These are phyloP conservation scores for Pinus tabuliformis DNA, from an alignment of 75 land plant genomes.

Conservation along the genomic window DNA sequence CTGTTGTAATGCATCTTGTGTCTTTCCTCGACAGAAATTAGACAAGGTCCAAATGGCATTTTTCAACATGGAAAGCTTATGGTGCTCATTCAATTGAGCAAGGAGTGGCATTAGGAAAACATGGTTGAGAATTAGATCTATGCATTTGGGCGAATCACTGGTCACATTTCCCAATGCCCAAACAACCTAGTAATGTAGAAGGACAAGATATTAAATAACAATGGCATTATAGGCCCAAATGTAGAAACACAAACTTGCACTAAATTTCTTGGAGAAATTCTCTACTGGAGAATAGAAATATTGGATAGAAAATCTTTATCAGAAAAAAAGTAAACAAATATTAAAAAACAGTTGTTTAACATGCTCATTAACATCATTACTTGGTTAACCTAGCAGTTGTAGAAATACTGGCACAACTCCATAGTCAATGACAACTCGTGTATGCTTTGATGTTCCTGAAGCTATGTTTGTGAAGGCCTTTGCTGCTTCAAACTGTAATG, in stretches of 20 bases:
- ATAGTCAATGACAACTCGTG: conserved; percentile 64
- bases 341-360: conserved; percentile 15
- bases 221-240: neutral
- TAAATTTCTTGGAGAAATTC: too few relatives aligned
- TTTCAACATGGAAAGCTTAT: conserved; percentile 81
- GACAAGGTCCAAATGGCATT: conserved; percentile 81
- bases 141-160: conserved; percentile 66
- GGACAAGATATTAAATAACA: neutral
- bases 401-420: conserved; percentile 60
- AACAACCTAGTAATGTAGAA: neutral
- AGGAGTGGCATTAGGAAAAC: conserved; percentile 41
- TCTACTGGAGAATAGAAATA: too few relatives aligned
- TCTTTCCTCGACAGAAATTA: conserved; percentile 53
- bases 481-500: conserved; percentile 72
- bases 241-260: too few relatives aligned
- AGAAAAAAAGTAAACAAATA: neutral
- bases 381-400: conserved; percentile 46
- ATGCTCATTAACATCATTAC: conserved; percentile 81
- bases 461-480: conserved; percentile 84
- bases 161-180: too few relatives aligned
- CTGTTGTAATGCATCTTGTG: conserved; percentile 81
- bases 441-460: conserved; percentile 78
- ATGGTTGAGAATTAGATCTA: conserved; percentile 63
- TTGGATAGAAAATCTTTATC: too few relatives aligned
- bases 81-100: conserved; percentile 44